A percentile compares a stretch with the other conserved stretches of the same genome.
These are phyloP conservation scores for Geotrichum bryndzae DNA, from an alignment of 1,139 yeast genomes.

Conservation along the genomic window DNA sequence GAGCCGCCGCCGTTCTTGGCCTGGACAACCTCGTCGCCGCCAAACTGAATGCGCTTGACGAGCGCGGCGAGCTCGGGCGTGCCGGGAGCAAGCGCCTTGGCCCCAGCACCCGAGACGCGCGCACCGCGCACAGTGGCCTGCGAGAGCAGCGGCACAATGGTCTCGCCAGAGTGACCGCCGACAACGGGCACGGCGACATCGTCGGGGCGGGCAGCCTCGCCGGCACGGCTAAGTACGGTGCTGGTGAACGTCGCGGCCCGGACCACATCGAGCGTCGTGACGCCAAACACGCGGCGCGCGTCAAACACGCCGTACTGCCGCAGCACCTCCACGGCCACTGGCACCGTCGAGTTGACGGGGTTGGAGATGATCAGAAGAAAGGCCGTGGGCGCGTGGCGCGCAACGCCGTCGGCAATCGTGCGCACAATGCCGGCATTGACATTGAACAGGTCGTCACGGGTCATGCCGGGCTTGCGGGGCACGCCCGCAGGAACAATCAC, in stretches of 20 bases:
- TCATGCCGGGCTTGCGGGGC: conserved; percentile 98
- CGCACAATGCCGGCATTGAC: conserved; percentile 89
- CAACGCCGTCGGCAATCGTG: conserved; percentile 75
- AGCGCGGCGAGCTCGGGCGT: conserved; percentile 62
- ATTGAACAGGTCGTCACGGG: conserved; percentile 90
- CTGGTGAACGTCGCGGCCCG: conserved; percentile 81
- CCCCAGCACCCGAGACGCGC: conserved; percentile 39
- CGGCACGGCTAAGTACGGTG: conserved; percentile 86
- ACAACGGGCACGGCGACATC: conserved; percentile 71
- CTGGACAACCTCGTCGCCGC: conserved; percentile 95
- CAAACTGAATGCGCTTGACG: conserved; percentile 86
- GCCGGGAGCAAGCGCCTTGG: conserved; percentile 42
- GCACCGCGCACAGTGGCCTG: conserved; percentile 43
- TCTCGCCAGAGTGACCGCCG: conserved; percentile 96
- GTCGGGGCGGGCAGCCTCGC: conserved; percentile 61
- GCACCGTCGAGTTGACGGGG: conserved; percentile 95
- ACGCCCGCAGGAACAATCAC: conserved; percentile 94
- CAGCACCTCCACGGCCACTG: conserved; percentile 82
- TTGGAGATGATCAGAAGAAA: conserved; percentile 77
- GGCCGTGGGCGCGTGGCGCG: conserved; percentile 67
- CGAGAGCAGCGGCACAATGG: conserved; percentile 85
- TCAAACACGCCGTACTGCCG: conserved; percentile 69
- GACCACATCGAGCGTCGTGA: conserved; percentile 84
- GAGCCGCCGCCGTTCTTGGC: conserved; percentile 95
- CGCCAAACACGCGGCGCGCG: conserved; percentile 82